Evolutionary conservation across 129 eudicot genomes (phyloP).

Genomic region (Pulicaria dysenterica): DNA sequence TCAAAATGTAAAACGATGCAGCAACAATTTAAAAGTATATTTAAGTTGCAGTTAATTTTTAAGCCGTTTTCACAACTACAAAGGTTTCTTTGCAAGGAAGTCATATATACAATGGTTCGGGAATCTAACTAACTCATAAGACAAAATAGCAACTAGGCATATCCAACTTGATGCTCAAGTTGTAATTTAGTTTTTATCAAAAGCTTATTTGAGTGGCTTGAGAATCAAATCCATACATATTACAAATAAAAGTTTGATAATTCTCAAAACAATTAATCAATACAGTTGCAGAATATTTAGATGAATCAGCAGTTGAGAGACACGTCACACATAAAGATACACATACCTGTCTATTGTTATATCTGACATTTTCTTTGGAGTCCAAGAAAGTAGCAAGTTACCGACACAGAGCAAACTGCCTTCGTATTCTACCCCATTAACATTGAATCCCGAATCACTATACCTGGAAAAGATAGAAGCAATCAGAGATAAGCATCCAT

Average conservation of each 20-base stretch:
- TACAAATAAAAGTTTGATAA: not conserved
- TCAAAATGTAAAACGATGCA: not conserved
- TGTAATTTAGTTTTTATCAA: too few relatives aligned
- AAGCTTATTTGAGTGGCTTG: not conserved
- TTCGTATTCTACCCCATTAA: slow-evolving; percentile 81
- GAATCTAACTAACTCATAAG: too few relatives aligned
- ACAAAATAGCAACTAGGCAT: not conserved
- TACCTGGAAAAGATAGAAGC: slow-evolving; percentile 53
- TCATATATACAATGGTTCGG: too few relatives aligned
- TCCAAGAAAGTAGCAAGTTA: slow-evolving; percentile 85
- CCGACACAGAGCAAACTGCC: slow-evolving; percentile 93
- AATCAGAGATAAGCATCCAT: not conserved
- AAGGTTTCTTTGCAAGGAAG: too few relatives aligned
- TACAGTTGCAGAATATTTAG: not conserved
- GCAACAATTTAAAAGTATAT: not conserved
- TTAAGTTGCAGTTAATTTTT: not conserved
- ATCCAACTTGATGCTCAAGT: slow-evolving; percentile 14
- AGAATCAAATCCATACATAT: not conserved
- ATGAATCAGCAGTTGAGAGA: not conserved
- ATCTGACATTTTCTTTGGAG: slow-evolving; percentile 75
- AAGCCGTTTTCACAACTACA: too few relatives aligned
- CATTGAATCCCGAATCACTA: slow-evolving; percentile 82
- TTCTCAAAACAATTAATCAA: not conserved
- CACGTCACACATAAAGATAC: not conserved
- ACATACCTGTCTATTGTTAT: slow-evolving; percentile 73